phyloP scores from a whole-genome alignment of 495 filamentous ascomycete species.

The Aspergillus leporis region DNA sequence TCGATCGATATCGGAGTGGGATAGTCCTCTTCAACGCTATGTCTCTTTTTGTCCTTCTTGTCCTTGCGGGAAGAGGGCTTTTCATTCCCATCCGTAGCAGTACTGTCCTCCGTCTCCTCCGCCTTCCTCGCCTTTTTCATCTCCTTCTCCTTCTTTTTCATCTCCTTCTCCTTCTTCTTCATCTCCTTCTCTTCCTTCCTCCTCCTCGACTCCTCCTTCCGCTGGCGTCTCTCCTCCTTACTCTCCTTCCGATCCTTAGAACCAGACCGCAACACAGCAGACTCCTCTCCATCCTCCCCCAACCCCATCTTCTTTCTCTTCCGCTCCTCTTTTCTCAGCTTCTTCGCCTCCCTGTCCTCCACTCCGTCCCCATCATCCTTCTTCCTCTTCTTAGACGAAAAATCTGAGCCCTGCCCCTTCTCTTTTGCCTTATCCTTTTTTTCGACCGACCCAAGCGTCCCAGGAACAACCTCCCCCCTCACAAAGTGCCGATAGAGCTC shows the following conservation, averaged over 20 bases:
- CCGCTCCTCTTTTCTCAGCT: not conserved
- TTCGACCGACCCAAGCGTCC: slow-evolving; percentile 51
- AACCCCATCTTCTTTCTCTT: slow-evolving; percentile 28
- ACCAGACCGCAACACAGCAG: not conserved
- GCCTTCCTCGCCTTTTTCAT: slow-evolving; percentile 26
- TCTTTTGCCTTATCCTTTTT: slow-evolving; percentile 18
- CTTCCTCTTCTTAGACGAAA: slow-evolving; percentile 22
- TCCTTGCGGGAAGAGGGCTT: slow-evolving; percentile 16
- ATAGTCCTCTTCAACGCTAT: slow-evolving; percentile 33
- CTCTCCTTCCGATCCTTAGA: slow-evolving; percentile 12
- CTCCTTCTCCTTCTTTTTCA: slow-evolving; percentile 24
- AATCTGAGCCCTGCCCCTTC: slow-evolving; percentile 22
- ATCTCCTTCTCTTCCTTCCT: slow-evolving; percentile 41
- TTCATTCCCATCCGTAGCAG: slow-evolving; percentile 7
- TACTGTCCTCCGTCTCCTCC: slow-evolving; percentile 29
- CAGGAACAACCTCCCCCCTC: slow-evolving; percentile 67
- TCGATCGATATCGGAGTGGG: slow-evolving; percentile 44
- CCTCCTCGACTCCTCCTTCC: slow-evolving; percentile 26
- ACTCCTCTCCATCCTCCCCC: slow-evolving; percentile 11
- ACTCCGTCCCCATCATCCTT: slow-evolving; percentile 20
- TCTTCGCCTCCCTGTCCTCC: slow-evolving; percentile 18
- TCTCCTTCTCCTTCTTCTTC: slow-evolving; percentile 31
- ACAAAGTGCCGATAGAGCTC: slow-evolving; percentile 85
- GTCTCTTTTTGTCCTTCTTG: slow-evolving; percentile 25
- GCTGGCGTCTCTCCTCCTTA: slow-evolving; percentile 27